Evolutionary conservation across 2,329 filamentous ascomycete genomes (phyloP).

Genomic region (Apiospora pterosperma): DNA sequence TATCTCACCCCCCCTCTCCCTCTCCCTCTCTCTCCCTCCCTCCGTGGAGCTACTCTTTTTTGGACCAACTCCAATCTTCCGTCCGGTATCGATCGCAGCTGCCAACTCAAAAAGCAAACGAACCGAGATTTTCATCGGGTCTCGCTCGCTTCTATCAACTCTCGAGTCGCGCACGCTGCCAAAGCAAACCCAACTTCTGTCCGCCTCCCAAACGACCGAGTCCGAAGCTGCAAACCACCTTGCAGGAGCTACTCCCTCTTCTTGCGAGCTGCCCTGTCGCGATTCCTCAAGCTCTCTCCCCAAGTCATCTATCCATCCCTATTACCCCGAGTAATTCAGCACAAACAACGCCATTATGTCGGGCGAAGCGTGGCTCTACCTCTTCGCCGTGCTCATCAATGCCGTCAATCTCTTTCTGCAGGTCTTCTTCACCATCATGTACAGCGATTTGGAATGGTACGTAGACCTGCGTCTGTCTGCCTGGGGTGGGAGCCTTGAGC

Average conservation of each 20-base stretch:
- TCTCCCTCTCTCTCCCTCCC: not conserved
- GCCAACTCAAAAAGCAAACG: not conserved
- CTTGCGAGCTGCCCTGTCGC: not conserved
- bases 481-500: not conserved
- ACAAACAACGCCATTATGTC: constrained; percentile 61
- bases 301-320: not conserved
- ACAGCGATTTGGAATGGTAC: constrained; percentile 98
- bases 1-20: not conserved
- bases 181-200: not conserved
- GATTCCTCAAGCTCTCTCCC: not conserved
- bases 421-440: constrained; percentile 99
- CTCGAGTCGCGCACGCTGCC: not conserved
- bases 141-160: not conserved
- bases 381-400: constrained; percentile 97
- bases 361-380: constrained; percentile 97
- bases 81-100: constrained; percentile 3
- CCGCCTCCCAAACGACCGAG: not conserved
- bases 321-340: not conserved
- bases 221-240: not conserved
- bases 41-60: not conserved
- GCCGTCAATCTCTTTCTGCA: constrained; percentile 99
- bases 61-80: not conserved
- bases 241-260: not conserved
- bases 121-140: not conserved
- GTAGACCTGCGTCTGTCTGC: constrained; percentile 32